Evolutionary conservation across 306 rosid genomes (phyloP).

Genomic region (Cucurbita argyrosperma): DNA sequence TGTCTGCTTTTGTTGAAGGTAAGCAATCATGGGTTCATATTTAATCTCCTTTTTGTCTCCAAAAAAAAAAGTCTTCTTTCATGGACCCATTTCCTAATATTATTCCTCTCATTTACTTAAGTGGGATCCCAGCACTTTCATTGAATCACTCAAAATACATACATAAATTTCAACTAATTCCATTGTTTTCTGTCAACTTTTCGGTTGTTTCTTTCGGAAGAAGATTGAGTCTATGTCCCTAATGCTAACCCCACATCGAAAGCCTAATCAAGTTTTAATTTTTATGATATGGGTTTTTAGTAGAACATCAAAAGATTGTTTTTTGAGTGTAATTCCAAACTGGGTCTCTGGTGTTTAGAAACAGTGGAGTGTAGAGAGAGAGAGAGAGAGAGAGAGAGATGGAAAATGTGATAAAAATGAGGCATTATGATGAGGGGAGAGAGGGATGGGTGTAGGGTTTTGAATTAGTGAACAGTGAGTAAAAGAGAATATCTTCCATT

Average conservation of each 20-base stretch:
- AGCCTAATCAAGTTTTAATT: background rate
- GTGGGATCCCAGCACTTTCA: background rate
- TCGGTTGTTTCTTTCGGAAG: too few relatives aligned
- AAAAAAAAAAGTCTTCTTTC: slow-evolving; percentile 15
- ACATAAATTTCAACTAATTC: background rate
- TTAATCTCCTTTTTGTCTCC: slow-evolving; percentile 19
- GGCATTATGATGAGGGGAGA: slow-evolving; percentile 24
- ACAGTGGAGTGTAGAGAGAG: background rate
- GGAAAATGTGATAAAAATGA: slow-evolving; percentile 28
- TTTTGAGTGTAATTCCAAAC: background rate
- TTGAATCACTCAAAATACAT: background rate
- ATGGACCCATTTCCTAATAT: background rate
- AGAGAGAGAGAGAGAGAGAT: background rate
- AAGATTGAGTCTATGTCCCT: background rate
- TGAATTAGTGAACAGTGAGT: slow-evolving; percentile 25
- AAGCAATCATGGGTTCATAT: slow-evolving; percentile 30
- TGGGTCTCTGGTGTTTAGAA: background rate
- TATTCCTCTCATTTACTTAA: background rate
- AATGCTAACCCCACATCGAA: background rate
- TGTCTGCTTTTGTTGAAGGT: slow-evolving; percentile 19
- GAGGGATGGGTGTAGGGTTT: slow-evolving; percentile 22
- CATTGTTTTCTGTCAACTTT: background rate
- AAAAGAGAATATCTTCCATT: slow-evolving; percentile 28
- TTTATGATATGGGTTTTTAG: background rate
- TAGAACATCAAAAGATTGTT: too few relatives aligned